Conservation (phyloP, 2,329 filamentous ascomycete species). For the Xylaria sp. region DNA sequence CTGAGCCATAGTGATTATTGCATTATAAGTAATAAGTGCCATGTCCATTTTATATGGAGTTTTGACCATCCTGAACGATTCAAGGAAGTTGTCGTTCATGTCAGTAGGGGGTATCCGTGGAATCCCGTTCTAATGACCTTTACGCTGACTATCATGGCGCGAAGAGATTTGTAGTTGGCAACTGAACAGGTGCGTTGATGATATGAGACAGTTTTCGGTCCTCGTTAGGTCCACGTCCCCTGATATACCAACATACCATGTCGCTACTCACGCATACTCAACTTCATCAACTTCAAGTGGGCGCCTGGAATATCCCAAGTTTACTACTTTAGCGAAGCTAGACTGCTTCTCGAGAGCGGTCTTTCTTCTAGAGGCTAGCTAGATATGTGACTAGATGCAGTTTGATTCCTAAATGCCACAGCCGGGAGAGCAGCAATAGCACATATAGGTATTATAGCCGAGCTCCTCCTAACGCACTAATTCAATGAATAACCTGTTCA, state of each 20-base stretch:
- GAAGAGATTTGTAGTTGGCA: background rate
- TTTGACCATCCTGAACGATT: background rate
- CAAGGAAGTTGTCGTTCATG: background rate
- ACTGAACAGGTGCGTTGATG: background rate
- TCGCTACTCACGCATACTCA: background rate
- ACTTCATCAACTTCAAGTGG: no score
- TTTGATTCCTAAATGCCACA: background rate
- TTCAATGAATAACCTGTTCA: background rate
- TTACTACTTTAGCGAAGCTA: background rate
- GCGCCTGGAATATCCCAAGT: background rate
- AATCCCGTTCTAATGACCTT: background rate
- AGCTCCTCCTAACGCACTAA: background rate
- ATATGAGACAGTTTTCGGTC: background rate
- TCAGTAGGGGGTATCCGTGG: no score
- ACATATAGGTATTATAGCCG: background rate
- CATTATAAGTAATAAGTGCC: no score
- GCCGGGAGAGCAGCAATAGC: background rate
- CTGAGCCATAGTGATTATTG: no score
- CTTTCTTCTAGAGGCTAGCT: background rate
- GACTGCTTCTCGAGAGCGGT: background rate
- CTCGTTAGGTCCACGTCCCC: background rate
- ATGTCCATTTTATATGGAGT: background rate
- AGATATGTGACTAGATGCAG: background rate
- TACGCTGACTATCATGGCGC: background rate
- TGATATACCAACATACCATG: background rate